Evolutionary conservation across 306 rosid species (phyloP).

Genomic region (Quercus berberidifolia): DNA sequence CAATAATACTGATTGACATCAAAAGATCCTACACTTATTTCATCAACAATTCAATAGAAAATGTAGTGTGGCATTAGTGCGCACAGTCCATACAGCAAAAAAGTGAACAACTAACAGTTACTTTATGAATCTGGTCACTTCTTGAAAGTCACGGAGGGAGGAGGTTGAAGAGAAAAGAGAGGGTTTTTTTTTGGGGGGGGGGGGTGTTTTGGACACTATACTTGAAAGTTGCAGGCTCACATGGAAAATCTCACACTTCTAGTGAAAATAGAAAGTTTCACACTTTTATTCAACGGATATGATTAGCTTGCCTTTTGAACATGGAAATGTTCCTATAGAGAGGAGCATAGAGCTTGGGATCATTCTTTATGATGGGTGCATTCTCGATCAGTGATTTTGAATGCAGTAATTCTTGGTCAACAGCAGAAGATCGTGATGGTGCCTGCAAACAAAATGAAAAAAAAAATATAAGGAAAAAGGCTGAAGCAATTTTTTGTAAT

Average conservation of each 20-base stretch:
- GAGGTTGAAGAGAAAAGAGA: neutral
- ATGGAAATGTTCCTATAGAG: constrained; percentile 69
- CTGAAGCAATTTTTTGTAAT: constrained; percentile 7
- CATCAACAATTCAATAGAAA: neutral
- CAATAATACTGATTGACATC: neutral
- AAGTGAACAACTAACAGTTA: neutral
- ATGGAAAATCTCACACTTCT: neutral
- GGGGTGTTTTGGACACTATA: neutral
- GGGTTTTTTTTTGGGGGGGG: too few species aligned
- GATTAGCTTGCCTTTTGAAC: constrained; percentile 59
- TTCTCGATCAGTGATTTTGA: constrained; percentile 68
- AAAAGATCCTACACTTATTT: neutral
- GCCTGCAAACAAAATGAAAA: constrained; percentile 34
- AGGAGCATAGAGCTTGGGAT: constrained; percentile 60
- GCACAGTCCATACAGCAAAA: neutral
- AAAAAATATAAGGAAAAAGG: neutral
- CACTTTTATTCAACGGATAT: neutral
- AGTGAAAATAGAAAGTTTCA: neutral
- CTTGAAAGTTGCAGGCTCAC: neutral
- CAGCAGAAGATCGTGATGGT: constrained; percentile 46
- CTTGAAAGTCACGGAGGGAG: neutral
- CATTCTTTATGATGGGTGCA: constrained; percentile 53
- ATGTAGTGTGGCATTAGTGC: too few species aligned
- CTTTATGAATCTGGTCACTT: neutral
- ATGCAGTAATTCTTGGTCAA: constrained; percentile 48